These are phyloP conservation scores for Corniculantispora saksenae DNA, from an alignment of 2,329 filamentous ascomycete species.

Conservation along the genomic window DNA sequence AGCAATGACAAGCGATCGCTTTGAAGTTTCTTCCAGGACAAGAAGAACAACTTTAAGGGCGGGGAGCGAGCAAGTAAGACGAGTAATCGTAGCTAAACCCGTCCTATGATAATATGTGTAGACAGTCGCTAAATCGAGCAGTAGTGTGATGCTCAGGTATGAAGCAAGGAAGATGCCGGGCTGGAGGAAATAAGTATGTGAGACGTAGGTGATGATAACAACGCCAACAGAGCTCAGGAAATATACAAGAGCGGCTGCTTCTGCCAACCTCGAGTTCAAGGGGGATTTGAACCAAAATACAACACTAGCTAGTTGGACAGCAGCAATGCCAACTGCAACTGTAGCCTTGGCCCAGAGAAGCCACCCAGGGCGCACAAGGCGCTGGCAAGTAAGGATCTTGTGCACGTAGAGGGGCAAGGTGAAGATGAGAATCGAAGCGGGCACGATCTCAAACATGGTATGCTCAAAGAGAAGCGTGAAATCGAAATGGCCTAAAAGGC, in stretches of 20 bases:
- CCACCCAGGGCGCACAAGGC: neutral
- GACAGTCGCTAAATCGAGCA: conserved; percentile 35
- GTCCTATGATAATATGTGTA: conserved; percentile 36
- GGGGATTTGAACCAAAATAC: conserved; percentile 29
- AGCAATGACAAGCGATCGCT: conserved; percentile 20
- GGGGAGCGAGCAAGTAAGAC: conserved; percentile 29
- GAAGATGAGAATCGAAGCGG: neutral
- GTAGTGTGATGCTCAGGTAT: conserved; percentile 33
- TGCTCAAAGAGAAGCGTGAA: neutral
- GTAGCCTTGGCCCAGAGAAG: conserved; percentile 28
- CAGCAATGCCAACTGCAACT: fast-evolving
- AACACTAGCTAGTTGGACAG: conserved; percentile 27
- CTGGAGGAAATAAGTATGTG: conserved; percentile 34
- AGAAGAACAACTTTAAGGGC: conserved; percentile 31
- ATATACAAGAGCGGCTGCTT: conserved; percentile 30
- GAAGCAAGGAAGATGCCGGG: conserved; percentile 34
- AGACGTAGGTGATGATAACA: conserved; percentile 31
- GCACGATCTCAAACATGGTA: neutral
- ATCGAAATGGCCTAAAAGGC: neutral
- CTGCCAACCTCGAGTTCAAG: conserved; percentile 26
- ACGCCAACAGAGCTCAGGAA: conserved; percentile 31
- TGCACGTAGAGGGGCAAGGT: neutral
- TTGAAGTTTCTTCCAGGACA: conserved; percentile 34
- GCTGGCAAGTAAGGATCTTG: conserved; percentile 9
- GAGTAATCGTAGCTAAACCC: conserved; percentile 26